These are phyloP conservation scores for Eutrema yunnanense DNA, from an alignment of 345 rosid species.

Conservation along the genomic window DNA sequence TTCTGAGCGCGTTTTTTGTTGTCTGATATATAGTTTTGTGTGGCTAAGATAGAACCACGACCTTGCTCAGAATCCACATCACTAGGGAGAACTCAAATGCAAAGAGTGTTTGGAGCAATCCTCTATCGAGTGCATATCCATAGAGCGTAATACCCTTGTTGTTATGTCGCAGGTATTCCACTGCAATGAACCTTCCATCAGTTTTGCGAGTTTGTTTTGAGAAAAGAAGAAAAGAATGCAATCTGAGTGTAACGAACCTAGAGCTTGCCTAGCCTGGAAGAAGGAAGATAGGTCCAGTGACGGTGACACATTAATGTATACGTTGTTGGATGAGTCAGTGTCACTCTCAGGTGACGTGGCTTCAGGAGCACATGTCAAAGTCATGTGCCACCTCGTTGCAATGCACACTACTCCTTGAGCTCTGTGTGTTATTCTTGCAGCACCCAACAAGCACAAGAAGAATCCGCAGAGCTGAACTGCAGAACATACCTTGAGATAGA, in stretches of 20 bases:
- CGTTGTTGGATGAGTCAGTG: slow-evolving; percentile 33
- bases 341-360: slow-evolving; percentile 15
- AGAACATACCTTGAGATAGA: slow-evolving; percentile 53
- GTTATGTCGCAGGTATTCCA: slow-evolving; percentile 61
- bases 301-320: slow-evolving; percentile 29
- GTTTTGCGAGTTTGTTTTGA: background rate
- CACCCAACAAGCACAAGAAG: slow-evolving; percentile 72
- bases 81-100: slow-evolving; percentile 86
- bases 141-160: slow-evolving; percentile 68
- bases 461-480: slow-evolving; percentile 69
- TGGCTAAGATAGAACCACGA: slow-evolving; percentile 51
- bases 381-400: slow-evolving; percentile 77
- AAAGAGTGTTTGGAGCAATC: slow-evolving; percentile 73
- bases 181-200: slow-evolving; percentile 29
- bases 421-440: slow-evolving; percentile 86
- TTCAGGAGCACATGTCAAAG: slow-evolving; percentile 36
- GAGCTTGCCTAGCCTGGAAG: slow-evolving; percentile 59
- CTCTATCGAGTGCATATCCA: slow-evolving; percentile 78
- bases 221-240: background rate
- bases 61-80: slow-evolving; percentile 82
- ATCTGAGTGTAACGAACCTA: slow-evolving; percentile 37
- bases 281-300: slow-evolving; percentile 37
- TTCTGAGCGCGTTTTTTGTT: background rate
- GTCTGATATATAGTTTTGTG: background rate
- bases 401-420: slow-evolving; percentile 70